Conservation (phyloP, 1,284 basidiomycete species). For the Flammula alnicola region DNA sequence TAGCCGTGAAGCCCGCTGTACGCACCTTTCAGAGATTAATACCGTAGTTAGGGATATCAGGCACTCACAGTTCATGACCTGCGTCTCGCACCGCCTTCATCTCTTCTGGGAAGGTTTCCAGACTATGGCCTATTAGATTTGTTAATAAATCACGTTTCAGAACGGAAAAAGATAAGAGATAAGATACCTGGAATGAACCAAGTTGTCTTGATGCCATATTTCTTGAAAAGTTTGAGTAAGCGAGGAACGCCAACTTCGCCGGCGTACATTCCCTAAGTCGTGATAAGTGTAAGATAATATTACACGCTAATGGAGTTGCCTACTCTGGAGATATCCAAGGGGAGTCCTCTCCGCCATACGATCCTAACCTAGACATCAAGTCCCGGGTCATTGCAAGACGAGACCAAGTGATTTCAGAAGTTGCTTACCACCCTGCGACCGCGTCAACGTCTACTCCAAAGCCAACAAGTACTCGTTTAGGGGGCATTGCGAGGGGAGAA, state of each 20-base stretch:
- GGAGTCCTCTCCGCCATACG: slow-evolving; percentile 72
- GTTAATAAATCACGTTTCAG: background rate
- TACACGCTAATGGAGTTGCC: slow-evolving; percentile 15
- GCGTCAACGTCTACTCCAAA: slow-evolving; percentile 70
- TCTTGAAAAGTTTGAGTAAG: slow-evolving; percentile 73
- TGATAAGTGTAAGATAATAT: background rate
- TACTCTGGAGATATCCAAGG: slow-evolving; percentile 67
- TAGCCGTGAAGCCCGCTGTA: slow-evolving; percentile 73
- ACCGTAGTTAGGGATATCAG: no score
- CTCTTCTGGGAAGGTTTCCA: slow-evolving; percentile 72
- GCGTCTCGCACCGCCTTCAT: slow-evolving; percentile 69
- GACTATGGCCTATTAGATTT: slow-evolving; percentile 56
- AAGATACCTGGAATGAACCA: slow-evolving; percentile 74
- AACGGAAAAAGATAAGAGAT: background rate
- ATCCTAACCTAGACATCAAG: slow-evolving; percentile 55
- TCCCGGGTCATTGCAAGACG: background rate
- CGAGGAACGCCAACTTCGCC: slow-evolving; percentile 76
- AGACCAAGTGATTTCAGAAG: background rate
- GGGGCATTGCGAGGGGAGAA: slow-evolving; percentile 37
- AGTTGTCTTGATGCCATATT: slow-evolving; percentile 65
- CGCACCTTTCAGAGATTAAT: background rate
- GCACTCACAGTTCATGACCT: slow-evolving; percentile 66
- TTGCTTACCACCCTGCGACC: slow-evolving; percentile 61
- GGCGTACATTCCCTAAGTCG: slow-evolving; percentile 63
- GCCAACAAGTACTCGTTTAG: slow-evolving; percentile 50